These are phyloP conservation scores for Microsporum audouinii DNA, from an alignment of 2,329 filamentous ascomycete species.

Conservation along the genomic window DNA sequence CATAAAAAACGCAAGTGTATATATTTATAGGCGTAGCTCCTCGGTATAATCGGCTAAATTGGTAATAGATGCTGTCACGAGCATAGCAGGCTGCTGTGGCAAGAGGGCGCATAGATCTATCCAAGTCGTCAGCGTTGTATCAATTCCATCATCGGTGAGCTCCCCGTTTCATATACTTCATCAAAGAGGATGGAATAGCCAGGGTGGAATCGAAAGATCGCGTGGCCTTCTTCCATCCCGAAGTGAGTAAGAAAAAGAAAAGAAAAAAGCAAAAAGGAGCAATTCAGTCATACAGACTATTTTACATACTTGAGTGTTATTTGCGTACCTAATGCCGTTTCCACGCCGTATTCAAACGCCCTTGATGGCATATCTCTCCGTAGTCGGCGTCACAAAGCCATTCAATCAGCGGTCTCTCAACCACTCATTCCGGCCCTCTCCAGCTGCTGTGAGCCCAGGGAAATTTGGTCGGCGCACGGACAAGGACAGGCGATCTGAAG, in stretches of 20 bases:
- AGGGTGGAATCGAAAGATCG: not conserved
- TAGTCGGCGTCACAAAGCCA: not conserved
- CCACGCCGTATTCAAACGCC: not conserved
- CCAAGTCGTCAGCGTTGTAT: not conserved
- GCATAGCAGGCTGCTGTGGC: not conserved
- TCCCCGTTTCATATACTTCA: not conserved
- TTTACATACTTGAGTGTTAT: not conserved
- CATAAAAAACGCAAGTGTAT: not conserved
- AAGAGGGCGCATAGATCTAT: not conserved
- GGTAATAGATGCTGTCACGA: not conserved
- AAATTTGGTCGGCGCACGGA: not conserved
- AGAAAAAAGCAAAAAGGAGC: not conserved
- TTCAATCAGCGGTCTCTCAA: not conserved
- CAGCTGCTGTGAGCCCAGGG: not conserved
- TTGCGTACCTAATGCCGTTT: not conserved
- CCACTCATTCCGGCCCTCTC: not conserved
- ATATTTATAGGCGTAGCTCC: not conserved
- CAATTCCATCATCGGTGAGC: not conserved
- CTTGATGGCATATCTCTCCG: not conserved
- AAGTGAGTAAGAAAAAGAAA: not conserved
- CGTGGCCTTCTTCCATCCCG: not conserved
- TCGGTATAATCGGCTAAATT: not conserved
- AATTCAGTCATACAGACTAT: not conserved
- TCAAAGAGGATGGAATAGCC: not conserved
- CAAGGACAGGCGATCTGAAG: slow-evolving; percentile 1